A percentile compares a stretch with the other conserved stretches of the same genome.
Conservation (phyloP, 1,284 basidiomycete genomes). For the Irpex sp. region DNA sequence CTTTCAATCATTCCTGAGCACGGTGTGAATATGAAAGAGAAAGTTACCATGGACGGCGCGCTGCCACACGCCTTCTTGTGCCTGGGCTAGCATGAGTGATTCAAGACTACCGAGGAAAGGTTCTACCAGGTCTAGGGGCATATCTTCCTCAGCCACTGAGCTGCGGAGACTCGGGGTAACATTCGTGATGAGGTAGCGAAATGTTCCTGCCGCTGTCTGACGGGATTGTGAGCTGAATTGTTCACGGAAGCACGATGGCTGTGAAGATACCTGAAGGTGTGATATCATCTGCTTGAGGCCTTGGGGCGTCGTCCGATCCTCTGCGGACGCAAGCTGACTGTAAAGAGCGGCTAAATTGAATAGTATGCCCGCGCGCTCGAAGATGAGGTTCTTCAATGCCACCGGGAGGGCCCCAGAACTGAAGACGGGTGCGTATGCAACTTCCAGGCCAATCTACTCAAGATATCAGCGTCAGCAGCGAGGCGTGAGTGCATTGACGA, state of each 20-base stretch:
- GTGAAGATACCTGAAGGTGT: slow-evolving; percentile 60
- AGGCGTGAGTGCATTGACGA: background rate
- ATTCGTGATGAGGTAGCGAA: slow-evolving; percentile 60
- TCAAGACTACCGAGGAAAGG: slow-evolving; percentile 66
- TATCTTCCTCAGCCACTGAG: slow-evolving; percentile 49
- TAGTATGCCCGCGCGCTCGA: slow-evolving; percentile 73
- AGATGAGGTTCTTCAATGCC: slow-evolving; percentile 69
- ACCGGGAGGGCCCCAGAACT: slow-evolving; percentile 53
- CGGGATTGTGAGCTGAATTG: background rate
- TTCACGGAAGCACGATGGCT: background rate
- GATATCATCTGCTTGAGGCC: slow-evolving; percentile 75
- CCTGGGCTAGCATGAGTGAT: slow-evolving; percentile 87
- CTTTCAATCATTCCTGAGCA: background rate
- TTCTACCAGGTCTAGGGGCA: slow-evolving; percentile 62
- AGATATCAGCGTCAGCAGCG: slow-evolving; percentile 8
- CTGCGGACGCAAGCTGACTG: slow-evolving; percentile 63
- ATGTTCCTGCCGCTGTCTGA: slow-evolving; percentile 75
- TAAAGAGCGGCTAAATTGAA: slow-evolving; percentile 86
- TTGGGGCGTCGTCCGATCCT: slow-evolving; percentile 69
- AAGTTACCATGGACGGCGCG: slow-evolving; percentile 77
- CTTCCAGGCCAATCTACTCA: slow-evolving; percentile 69
- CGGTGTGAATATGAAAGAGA: background rate
- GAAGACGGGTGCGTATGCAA: slow-evolving; percentile 77
- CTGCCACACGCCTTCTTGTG: slow-evolving; percentile 97
- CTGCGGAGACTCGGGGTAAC: slow-evolving; percentile 55